phyloP scores from a whole-genome alignment of 306 rosid genomes.

The Citrullus colocynthis region DNA sequence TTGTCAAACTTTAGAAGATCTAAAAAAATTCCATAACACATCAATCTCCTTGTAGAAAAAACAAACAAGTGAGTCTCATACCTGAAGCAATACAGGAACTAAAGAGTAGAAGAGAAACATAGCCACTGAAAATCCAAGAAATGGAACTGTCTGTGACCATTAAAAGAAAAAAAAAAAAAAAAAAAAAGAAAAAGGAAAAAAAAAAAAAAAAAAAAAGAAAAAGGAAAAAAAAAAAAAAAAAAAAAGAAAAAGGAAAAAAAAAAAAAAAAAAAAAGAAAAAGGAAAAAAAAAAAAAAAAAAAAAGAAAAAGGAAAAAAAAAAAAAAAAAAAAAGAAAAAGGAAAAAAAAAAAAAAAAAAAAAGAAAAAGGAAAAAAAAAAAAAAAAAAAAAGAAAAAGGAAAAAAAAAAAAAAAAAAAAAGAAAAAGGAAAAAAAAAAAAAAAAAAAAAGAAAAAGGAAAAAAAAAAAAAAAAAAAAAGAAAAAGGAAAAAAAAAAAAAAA shows the following conservation, averaged over 20 bases:
- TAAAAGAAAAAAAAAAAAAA: background rate
- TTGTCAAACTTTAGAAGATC: background rate
- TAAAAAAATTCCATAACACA: background rate
- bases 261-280: background rate
- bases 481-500: background rate
- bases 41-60: background rate
- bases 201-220: slow-evolving; percentile 10
- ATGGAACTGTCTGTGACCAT: slow-evolving; percentile 68
- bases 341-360: background rate
- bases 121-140: slow-evolving; percentile 72
- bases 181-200: slow-evolving; percentile 9
- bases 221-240: background rate
- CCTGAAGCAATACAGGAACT: slow-evolving; percentile 88
- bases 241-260: background rate
- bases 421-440: background rate
- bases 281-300: background rate
- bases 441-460: background rate
- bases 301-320: background rate
- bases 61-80: slow-evolving; percentile 7
- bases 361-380: background rate
- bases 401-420: background rate
- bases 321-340: background rate
- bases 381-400: background rate
- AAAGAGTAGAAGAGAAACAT: slow-evolving; percentile 90
- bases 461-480: background rate